Evolutionary conservation across 192 early-diverging fungal species (phyloP).

Genomic region (Backusella sp.): DNA sequence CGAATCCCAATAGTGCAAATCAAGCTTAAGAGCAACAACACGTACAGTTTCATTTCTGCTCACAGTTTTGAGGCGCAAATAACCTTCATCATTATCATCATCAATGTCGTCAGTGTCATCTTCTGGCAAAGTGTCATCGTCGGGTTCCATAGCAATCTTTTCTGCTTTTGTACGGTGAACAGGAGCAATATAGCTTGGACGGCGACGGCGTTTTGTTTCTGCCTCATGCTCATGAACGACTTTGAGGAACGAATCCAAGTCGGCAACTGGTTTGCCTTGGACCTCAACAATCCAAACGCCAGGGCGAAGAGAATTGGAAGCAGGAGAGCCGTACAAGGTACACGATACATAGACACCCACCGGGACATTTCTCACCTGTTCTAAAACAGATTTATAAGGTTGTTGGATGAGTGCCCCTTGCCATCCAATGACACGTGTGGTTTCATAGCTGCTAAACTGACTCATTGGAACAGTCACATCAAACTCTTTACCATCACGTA

Average conservation of each 20-base stretch:
- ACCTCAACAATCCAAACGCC: slow-evolving; percentile 80
- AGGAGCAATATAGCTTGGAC: slow-evolving; percentile 39
- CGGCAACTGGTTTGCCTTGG: slow-evolving; percentile 55
- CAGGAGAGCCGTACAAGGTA: slow-evolving; percentile 63
- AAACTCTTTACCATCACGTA: slow-evolving; percentile 74
- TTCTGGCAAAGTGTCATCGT: slow-evolving; percentile 15
- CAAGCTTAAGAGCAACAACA: slow-evolving; percentile 73
- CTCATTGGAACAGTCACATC: slow-evolving; percentile 64
- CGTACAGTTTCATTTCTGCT: slow-evolving; percentile 54
- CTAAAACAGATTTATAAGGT: slow-evolving; percentile 67
- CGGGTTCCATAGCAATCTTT: not conserved
- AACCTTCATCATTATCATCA: slow-evolving; percentile 51
- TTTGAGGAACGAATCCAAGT: slow-evolving; percentile 63
- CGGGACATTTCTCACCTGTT: slow-evolving; percentile 64
- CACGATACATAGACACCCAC: slow-evolving; percentile 62
- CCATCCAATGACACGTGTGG: slow-evolving; percentile 75
- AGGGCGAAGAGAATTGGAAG: slow-evolving; percentile 53
- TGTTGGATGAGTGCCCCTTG: slow-evolving; percentile 78
- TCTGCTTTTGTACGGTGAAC: slow-evolving; percentile 17
- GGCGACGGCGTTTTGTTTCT: slow-evolving; percentile 39
- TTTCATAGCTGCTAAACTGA: slow-evolving; percentile 51
- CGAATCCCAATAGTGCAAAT: slow-evolving; percentile 75
- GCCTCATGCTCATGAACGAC: slow-evolving; percentile 50
- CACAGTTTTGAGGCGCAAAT: slow-evolving; percentile 58
- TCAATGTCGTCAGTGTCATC: slow-evolving; percentile 39